Evolutionary conservation across 306 rosid species (phyloP).

Genomic region (Casuarina equisetifolia): DNA sequence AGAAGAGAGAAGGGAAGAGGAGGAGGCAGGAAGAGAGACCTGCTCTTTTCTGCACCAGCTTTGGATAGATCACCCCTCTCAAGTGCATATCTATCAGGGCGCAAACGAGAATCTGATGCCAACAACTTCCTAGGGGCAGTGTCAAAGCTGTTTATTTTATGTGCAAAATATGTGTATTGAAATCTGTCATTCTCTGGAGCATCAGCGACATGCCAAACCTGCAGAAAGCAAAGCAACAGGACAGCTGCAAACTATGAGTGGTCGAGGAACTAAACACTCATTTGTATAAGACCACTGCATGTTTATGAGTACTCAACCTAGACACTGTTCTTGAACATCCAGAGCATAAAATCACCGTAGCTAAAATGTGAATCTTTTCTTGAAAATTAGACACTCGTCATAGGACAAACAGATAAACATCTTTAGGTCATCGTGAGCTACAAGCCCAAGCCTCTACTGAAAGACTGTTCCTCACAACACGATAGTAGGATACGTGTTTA

Average conservation of each 20-base stretch:
- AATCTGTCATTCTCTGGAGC: constrained; percentile 68
- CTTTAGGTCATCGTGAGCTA: background rate
- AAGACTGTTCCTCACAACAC: background rate
- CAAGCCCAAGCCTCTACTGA: background rate
- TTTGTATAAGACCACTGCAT: background rate
- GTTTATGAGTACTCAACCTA: background rate
- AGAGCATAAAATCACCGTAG: background rate
- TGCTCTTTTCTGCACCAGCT: constrained; percentile 81
- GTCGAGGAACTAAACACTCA: background rate
- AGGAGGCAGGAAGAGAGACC: background rate
- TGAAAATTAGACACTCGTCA: background rate
- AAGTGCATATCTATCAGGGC: constrained; percentile 89
- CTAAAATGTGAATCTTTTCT: background rate
- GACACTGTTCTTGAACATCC: background rate
- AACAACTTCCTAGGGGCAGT: constrained; percentile 74
- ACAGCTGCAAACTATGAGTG: background rate
- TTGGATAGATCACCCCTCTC: constrained; percentile 83
- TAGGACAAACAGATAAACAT: background rate
- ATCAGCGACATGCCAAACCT: constrained; percentile 92
- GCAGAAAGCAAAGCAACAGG: constrained; percentile 22
- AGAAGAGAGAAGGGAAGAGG: too few species aligned
- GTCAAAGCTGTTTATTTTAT: constrained; percentile 81
- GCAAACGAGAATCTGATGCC: constrained; percentile 90
- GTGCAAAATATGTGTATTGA: constrained; percentile 88
- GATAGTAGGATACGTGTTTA: background rate